Percentiles rank a stretch among this genome's conserved stretches.
These are phyloP conservation scores for Aegilops tauschii DNA, from an alignment of 176 grass and related monocot species.

Conservation along the genomic window DNA sequence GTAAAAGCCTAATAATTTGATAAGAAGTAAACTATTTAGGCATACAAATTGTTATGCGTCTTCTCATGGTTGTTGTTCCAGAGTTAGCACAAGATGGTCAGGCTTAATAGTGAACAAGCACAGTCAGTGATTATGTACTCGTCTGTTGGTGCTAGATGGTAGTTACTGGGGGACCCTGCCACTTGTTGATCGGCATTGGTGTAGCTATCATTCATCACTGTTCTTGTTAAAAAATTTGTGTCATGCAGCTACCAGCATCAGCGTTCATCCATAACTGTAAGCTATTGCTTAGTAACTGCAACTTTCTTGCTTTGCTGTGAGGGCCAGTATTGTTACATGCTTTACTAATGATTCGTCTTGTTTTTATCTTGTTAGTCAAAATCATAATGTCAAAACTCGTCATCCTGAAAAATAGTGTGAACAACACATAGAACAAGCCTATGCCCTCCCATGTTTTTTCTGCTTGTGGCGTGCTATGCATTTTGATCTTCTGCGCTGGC, in stretches of 20 bases:
- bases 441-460: not conserved
- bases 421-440: not conserved
- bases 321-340: not conserved
- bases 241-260: not conserved
- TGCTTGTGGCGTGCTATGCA: not conserved
- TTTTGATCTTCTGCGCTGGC: not conserved
- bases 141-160: not conserved
- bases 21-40: not conserved
- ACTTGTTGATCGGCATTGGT: constrained; percentile 10
- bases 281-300: not conserved
- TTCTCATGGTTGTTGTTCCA: not conserved
- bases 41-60: not conserved
- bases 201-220: not conserved
- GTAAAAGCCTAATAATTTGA: not conserved
- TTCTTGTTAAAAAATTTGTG: not conserved
- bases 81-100: not conserved
- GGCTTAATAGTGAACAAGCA: not conserved
- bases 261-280: not conserved
- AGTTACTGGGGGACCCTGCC: not conserved
- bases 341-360: not conserved
- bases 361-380: not conserved
- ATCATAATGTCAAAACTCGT: not conserved
- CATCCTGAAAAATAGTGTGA: constrained; percentile 16
- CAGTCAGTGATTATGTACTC: not conserved
- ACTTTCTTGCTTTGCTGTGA: not conserved